Conservation (phyloP, 2,329 filamentous ascomycete genomes). For the Balansia obtecta region DNA sequence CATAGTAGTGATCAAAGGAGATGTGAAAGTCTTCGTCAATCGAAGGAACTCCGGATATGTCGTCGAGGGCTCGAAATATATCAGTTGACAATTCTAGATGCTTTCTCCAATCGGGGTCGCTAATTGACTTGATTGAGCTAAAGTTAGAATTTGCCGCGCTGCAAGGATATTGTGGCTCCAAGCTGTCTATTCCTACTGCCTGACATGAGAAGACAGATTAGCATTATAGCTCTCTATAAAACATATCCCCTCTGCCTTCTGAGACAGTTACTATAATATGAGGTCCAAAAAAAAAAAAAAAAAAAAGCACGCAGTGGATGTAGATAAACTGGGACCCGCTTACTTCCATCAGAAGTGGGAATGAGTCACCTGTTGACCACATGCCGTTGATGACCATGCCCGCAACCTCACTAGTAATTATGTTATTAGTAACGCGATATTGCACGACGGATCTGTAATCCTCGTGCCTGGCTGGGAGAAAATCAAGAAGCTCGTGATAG, state of each 20-base stretch:
- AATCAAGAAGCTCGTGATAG: conserved; percentile 56
- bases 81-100: conserved; percentile 46
- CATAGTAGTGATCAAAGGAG: conserved; percentile 72
- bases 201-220: conserved; percentile 7
- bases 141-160: conserved; percentile 32
- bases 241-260: too few relatives aligned
- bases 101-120: conserved; percentile 42
- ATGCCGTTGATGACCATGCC: conserved; percentile 63
- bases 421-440: conserved; percentile 70
- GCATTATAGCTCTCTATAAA: neutral
- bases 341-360: conserved; percentile 36
- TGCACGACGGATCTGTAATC: conserved; percentile 33
- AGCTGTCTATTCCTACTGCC: conserved; percentile 50
- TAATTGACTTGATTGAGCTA: conserved; percentile 28
- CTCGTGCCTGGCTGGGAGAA: conserved; percentile 43
- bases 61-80: conserved; percentile 50
- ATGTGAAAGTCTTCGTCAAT: conserved; percentile 51
- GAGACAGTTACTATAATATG: too few relatives aligned
- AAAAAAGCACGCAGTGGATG: neutral
- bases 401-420: conserved; percentile 71
- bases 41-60: conserved; percentile 50
- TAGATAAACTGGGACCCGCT: neutral
- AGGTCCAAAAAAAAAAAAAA: too few relatives aligned
- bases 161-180: conserved; percentile 65
- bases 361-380: conserved; percentile 34